Percentiles rank a stretch among this genome's conserved stretches.
Conservation (phyloP, 768 basidiomycete genomes). For the Hysterangium stoloniferum region DNA sequence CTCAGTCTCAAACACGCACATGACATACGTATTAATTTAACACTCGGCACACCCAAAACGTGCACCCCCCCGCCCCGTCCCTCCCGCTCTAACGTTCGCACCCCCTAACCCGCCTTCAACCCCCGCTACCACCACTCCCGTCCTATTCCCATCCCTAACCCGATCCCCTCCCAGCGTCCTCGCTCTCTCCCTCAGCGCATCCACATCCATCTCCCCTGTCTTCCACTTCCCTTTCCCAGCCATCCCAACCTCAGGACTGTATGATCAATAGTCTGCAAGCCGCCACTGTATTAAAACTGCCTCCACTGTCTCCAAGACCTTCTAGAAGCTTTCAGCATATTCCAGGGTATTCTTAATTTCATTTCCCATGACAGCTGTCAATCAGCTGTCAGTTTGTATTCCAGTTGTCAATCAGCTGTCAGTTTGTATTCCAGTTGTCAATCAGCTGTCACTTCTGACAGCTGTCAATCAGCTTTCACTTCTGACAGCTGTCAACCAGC, state of each 20-base stretch:
- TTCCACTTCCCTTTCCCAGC: slow-evolving; percentile 12
- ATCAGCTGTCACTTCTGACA: too few relatives aligned
- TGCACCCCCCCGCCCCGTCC: slow-evolving; percentile 18
- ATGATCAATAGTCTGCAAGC: slow-evolving; percentile 2
- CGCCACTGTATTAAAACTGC: too few relatives aligned
- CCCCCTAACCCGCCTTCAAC: slow-evolving; percentile 9
- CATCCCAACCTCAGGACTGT: neutral
- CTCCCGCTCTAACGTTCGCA: slow-evolving; percentile 11
- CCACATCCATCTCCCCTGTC: slow-evolving; percentile 47
- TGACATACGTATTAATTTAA: slow-evolving; percentile 57
- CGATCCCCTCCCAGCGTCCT: slow-evolving; percentile 68
- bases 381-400: too few relatives aligned
- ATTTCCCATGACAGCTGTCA: too few relatives aligned
- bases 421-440: too few relatives aligned
- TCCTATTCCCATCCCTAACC: slow-evolving; percentile 40
- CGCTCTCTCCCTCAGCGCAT: slow-evolving; percentile 48
- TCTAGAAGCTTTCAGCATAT: too few relatives aligned
- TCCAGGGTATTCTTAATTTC: too few relatives aligned
- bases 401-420: too few relatives aligned
- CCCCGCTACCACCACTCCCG: slow-evolving; percentile 31
- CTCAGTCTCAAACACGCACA: slow-evolving; percentile 54
- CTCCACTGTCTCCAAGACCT: too few relatives aligned
- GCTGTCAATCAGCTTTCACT: too few relatives aligned
- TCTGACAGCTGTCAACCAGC: too few relatives aligned
- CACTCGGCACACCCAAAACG: slow-evolving; percentile 45